Evolutionary conservation across 1,284 basidiomycete species (phyloP), one percentile per base, ranked within the genome.

Genomic region (Fomitopsis schrenkii): DNA sequence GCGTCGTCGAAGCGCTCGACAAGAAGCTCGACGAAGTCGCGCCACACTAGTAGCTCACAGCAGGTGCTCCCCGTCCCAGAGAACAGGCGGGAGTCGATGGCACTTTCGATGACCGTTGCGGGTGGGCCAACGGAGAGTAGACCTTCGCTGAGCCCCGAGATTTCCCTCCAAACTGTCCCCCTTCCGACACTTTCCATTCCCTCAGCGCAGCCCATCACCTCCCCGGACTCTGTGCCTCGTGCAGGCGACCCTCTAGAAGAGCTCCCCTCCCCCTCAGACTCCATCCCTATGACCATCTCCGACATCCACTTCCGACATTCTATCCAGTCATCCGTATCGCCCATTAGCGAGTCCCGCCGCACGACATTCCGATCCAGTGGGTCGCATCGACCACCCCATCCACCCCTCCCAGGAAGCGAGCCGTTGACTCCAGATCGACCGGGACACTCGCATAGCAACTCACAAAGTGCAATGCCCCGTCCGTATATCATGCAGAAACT

Each of bases 221-320:
- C 22, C 53, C 52, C 55, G 54, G 57, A 50, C 42, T 45, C 45
- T 44, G 22, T 22, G 10, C 59, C 26, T 30, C 14, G 35, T 30
- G 14, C 30, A 53, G 35, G 30, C 17, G 60, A 61, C 33, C 44
- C 46, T 10, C 9, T 59, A 12, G 64, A 63, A 44, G 67, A 69
- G 48, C 66, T 64, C 19, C 74, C 72, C 36, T 88, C 88, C 10
- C 87, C 87, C 22, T 85, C 86, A 0, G 86, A 89, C 55, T 89
- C 87, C 58, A 75, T 88, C 58, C 86, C 87, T 0, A 76, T 85
- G 66, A 85, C 88, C n/a, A 80, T 87, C 42, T 87, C 86, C 1
- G 87, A 89, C 45, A 79, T 87, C 57, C 78, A 85, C 65, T 88
- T 87, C 75, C 77, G 84, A 55, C 79, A 83, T 62, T 81, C 82